Conservation (phyloP, 2,329 filamentous ascomycete genomes). For the Aspergillus sp. region DNA sequence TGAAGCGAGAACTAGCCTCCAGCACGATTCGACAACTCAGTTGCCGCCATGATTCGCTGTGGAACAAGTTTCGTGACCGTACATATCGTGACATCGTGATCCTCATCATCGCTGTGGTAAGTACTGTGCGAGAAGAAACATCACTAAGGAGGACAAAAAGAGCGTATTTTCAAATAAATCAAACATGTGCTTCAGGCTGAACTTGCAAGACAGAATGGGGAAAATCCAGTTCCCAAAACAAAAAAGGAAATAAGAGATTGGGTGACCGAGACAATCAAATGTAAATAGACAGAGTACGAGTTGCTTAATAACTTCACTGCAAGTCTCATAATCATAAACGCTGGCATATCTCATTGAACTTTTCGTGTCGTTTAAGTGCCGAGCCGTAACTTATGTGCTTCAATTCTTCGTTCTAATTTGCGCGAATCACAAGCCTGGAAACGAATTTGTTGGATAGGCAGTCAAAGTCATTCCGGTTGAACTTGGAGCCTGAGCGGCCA, state of each 20-base stretch:
- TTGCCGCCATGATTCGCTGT: conserved; percentile 24
- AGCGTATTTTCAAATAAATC: conserved; percentile 30
- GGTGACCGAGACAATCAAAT: conserved; percentile 22
- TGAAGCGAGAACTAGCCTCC: conserved; percentile 25
- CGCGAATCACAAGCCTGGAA: conserved; percentile 92
- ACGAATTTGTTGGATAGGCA: conserved; percentile 96
- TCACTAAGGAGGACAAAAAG: conserved; percentile 34
- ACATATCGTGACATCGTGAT: conserved; percentile 43
- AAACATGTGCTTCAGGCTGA: conserved; percentile 24
- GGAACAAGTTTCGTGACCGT: conserved; percentile 32
- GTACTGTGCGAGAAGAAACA: conserved; percentile 40
- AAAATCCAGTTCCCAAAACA: conserved; percentile 10
- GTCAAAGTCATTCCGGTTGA: conserved; percentile 91
- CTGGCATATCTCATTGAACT: conserved; percentile 30
- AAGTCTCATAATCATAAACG: conserved; percentile 26
- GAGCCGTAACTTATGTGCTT: conserved; percentile 25
- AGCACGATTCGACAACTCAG: conserved; percentile 24
- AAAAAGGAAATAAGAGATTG: conserved; percentile 14
- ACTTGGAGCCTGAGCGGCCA: conserved; percentile 74
- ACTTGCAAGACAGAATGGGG: conserved; percentile 10
- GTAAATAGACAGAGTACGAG: conserved; percentile 22
- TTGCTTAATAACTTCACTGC: conserved; percentile 22
- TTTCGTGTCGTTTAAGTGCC: conserved; percentile 26
- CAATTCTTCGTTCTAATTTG: conserved; percentile 61
- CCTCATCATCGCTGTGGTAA: conserved; percentile 40